These are phyloP conservation scores for Volutella citrinella DNA, from an alignment of 2,329 filamentous ascomycete genomes.

Conservation along the genomic window DNA sequence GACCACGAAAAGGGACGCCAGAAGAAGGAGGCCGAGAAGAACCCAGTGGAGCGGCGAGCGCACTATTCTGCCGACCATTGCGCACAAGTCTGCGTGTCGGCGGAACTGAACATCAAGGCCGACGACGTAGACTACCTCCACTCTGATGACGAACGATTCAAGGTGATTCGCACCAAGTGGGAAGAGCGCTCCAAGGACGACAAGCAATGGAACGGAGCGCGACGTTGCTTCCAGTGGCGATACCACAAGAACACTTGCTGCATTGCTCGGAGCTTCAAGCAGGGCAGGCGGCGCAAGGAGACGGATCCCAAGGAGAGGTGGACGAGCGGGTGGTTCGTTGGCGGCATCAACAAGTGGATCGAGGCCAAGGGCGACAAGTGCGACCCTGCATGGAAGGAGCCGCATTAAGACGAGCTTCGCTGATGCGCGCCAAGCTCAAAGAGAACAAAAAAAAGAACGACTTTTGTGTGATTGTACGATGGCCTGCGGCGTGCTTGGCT, in stretches of 20 bases:
- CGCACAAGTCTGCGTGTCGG: conserved; percentile 45
- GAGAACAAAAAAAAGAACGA: no score
- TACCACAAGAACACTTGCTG: conserved; percentile 44
- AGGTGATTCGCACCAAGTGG: conserved; percentile 26
- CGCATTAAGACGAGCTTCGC: conserved; percentile 17
- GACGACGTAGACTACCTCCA: conserved; percentile 32
- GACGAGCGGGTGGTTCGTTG: conserved; percentile 44
- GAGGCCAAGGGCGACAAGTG: conserved; percentile 43
- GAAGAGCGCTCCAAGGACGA: conserved; percentile 18
- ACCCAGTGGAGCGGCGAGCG: conserved; percentile 40
- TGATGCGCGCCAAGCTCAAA: no score
- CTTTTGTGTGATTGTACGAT: no score
- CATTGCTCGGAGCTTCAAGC: conserved; percentile 40
- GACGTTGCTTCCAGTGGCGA: conserved; percentile 45
- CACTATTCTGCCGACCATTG: conserved; percentile 46
- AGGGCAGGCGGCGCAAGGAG: conserved; percentile 37
- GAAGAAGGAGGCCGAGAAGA: conserved; percentile 38
- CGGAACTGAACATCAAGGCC: conserved; percentile 34
- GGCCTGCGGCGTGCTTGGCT: no score
- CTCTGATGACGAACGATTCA: conserved; percentile 25
- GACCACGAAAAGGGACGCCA: conserved; percentile 31
- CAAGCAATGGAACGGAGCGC: conserved; percentile 28
- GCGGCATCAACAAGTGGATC: conserved; percentile 47
- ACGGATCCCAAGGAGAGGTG: conserved; percentile 31
- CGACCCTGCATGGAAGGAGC: conserved; percentile 37